Percentiles rank a stretch among this genome's conserved stretches.
Evolutionary conservation across 306 rosid species (phyloP).

Genomic region (Styphnolobium japonicum): DNA sequence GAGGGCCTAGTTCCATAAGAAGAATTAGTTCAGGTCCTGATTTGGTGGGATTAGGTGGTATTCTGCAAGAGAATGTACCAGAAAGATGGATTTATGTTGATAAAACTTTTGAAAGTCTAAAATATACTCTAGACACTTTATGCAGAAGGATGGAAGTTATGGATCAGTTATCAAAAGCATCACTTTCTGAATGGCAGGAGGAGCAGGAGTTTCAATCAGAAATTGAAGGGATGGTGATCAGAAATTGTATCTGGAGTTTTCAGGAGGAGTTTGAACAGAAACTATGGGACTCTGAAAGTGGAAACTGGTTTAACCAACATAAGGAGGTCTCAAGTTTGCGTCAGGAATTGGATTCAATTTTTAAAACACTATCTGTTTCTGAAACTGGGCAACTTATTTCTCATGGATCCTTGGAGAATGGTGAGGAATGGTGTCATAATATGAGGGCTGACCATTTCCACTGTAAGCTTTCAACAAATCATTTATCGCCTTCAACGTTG

Average conservation of each 20-base stretch:
- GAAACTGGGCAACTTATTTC: conserved; percentile 69
- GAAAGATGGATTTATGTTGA: conserved; percentile 55
- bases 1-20: conserved; percentile 42
- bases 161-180: conserved; percentile 39
- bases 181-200: conserved; percentile 60
- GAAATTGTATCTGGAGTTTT: conserved; percentile 47
- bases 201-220: conserved; percentile 68
- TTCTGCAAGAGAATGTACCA: conserved; percentile 55
- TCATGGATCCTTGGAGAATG: conserved; percentile 61
- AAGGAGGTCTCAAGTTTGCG: conserved; percentile 66
- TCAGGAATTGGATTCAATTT: conserved; percentile 59
- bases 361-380: conserved; percentile 44
- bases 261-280: conserved; percentile 56
- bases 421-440: conserved; percentile 49
- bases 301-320: conserved; percentile 45
- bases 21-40: conserved; percentile 56
- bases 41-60: conserved; percentile 63
- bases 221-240: conserved; percentile 62
- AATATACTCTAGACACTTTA: conserved; percentile 36
- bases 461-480: conserved; percentile 41
- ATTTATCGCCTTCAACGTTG: conserved; percentile 24
- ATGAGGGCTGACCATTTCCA: conserved; percentile 50
- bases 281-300: conserved; percentile 33
- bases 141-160: conserved; percentile 42
- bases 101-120: conserved; percentile 46